phyloP scores from a whole-genome alignment of 176 grass and related monocot species.

The Guadua angustifolia region DNA sequence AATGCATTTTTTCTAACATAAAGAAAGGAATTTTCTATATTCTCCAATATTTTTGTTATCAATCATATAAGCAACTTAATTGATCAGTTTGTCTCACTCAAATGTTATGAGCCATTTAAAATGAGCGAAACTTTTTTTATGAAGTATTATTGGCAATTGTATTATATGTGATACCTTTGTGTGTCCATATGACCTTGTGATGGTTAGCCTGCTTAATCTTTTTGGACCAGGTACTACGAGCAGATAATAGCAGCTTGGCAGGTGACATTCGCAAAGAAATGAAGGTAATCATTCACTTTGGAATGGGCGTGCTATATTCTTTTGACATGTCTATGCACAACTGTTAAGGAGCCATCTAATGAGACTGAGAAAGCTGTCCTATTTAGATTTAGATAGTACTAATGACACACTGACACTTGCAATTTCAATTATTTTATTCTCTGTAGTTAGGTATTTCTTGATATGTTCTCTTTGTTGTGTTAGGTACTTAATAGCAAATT shows the following conservation, averaged over 20 bases:
- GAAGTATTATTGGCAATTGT: not conserved
- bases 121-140: not conserved
- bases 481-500: constrained; percentile 86
- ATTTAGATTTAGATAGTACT: constrained; percentile 15
- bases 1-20: not conserved
- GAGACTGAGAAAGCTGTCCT: not conserved
- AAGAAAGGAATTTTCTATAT: constrained; percentile 19
- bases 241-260: constrained; percentile 93
- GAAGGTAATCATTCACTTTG: constrained; percentile 54
- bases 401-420: not conserved
- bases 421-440: constrained; percentile 15
- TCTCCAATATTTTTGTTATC: not conserved
- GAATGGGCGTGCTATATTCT: not conserved
- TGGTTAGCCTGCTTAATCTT: constrained; percentile 20
- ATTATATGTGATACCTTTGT: not conserved
- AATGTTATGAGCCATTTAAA: constrained; percentile 30
- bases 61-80: constrained; percentile 10
- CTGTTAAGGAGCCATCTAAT: constrained; percentile 17
- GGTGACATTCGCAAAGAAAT: constrained; percentile 99
- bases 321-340: not conserved
- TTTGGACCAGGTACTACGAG: constrained; percentile 76
- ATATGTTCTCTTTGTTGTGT: constrained; percentile 19
- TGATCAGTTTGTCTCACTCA: constrained; percentile 17
- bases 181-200: constrained; percentile 7
- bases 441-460: constrained; percentile 8